Conservation (phyloP, 805 yeast genomes). For the Cyberlindnera mycetangii region DNA sequence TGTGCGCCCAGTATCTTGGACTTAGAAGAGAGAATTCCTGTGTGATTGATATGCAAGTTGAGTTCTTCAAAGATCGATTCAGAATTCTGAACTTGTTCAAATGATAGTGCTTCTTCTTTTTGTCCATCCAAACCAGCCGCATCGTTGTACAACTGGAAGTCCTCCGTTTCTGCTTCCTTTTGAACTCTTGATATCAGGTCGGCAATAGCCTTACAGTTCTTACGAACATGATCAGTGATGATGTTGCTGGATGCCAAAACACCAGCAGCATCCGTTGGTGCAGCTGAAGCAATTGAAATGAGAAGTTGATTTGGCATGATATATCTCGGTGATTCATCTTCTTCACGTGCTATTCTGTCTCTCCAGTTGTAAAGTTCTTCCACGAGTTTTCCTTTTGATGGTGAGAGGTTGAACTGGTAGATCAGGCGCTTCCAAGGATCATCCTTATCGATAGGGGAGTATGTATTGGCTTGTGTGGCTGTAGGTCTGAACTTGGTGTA, state of each 20-base stretch:
- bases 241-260: slow-evolving; percentile 46
- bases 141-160: slow-evolving; percentile 36
- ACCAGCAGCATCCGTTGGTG: slow-evolving; percentile 58
- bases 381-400: slow-evolving; percentile 50
- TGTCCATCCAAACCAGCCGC: slow-evolving; percentile 9
- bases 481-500: slow-evolving; percentile 61
- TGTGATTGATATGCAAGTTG: not conserved
- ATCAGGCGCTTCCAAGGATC: slow-evolving; percentile 70
- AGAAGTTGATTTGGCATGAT: slow-evolving; percentile 81
- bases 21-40: not conserved
- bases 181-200: slow-evolving; percentile 42
- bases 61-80: slow-evolving; percentile 10
- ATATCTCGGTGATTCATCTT: slow-evolving; percentile 82
- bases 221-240: slow-evolving; percentile 54
- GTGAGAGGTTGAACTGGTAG: slow-evolving; percentile 61
- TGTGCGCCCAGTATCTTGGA: slow-evolving; percentile 1
- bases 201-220: slow-evolving; percentile 55
- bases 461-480: slow-evolving; percentile 31
- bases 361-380: slow-evolving; percentile 77
- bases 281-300: slow-evolving; percentile 52
- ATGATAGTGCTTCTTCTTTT: slow-evolving; percentile 4
- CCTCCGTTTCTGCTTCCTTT: slow-evolving; percentile 31
- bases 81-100: slow-evolving; percentile 13
- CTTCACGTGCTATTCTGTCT: slow-evolving; percentile 65
- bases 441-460: slow-evolving; percentile 48